Evolutionary conservation across 352 stramenopile genomes (phyloP), one percentile per base, ranked within the genome.

Genomic region (Phytophthora pinifolia): DNA sequence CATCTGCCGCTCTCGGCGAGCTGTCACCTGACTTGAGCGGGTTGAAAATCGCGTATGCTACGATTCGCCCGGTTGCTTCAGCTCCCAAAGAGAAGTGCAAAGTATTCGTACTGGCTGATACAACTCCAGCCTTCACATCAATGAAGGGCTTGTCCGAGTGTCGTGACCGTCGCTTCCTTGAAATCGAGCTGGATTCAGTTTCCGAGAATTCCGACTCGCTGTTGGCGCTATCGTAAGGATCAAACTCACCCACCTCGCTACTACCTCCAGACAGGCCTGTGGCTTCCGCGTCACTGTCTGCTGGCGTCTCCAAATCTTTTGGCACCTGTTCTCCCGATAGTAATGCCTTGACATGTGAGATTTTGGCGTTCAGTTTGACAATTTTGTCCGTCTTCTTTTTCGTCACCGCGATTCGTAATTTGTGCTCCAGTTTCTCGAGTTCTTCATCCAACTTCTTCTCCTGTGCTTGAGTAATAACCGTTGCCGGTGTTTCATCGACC

Each of bases 331-430:
- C 86, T 29, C 86, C 86, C 30, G 70, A 89, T 7, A 96, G 44
- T 15, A 94, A 65, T 20, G 86, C 84, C 60, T 80, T 90, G 4
- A 92, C 77, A 18, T 86, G 72, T 15, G 56, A 78, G 34, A 96
- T 96, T 36, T 96, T 96, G 3, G 63, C 55, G 41, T 94, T 91
- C 13, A 96, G 45, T 44, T 91, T 92, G 33, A 69, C 65, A 36
- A 96, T 96, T 54, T 96, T 96, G 38, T 96, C 86, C 2, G 72
- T 57, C 47, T 96, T 96, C 57, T 96, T 96, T 66, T 96, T 96
- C 12, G 86, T 96, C 52, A 86, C 70, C 13, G 85, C 84, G 46
- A 96, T 96, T 8, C 86, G 81, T 17, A 96, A 53, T 55, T 96
- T 96, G 55, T 96, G 86, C 54, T 96, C 86, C 41, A 96, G 59